phyloP scores from a whole-genome alignment of 1,284 basidiomycete species.

The Trichosporon coremiiforme region DNA sequence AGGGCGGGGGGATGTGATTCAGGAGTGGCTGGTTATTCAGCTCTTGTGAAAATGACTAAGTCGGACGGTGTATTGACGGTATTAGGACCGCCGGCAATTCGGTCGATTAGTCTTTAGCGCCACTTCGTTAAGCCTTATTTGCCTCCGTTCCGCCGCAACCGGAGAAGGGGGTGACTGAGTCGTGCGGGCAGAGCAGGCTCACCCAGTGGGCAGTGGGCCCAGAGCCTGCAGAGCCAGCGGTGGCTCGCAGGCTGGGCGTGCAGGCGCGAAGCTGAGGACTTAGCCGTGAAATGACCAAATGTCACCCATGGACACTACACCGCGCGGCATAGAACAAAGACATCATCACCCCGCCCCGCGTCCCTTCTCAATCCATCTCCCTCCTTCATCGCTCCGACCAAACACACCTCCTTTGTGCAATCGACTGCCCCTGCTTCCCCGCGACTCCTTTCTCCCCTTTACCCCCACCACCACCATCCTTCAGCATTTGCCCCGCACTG shows the following conservation, averaged over 20 bases:
- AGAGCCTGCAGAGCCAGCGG: not conserved
- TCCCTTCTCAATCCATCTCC: constrained; percentile 4
- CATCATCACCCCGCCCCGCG: constrained; percentile 16
- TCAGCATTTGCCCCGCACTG: constrained; percentile 4
- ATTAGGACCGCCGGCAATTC: constrained; percentile 9
- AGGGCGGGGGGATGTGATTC: no score
- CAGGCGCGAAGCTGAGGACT: constrained; percentile 13
- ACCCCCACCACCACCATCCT: not conserved
- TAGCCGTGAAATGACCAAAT: constrained; percentile 18
- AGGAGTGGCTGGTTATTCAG: not conserved
- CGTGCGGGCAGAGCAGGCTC: not conserved
- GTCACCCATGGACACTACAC: not conserved
- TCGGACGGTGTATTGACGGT: constrained; percentile 9
- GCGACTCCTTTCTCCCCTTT: not conserved
- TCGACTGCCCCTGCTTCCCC: not conserved
- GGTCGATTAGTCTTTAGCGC: constrained; percentile 13
- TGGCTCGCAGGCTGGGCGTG: not conserved
- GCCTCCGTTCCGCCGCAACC: constrained; percentile 2
- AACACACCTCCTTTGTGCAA: not conserved
- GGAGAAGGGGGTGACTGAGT: not conserved
- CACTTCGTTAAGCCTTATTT: not conserved
- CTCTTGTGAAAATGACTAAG: not conserved
- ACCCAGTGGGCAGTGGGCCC: not conserved
- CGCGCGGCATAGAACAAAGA: constrained; percentile 8
- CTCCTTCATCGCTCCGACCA: not conserved